Percentiles rank a stretch among this genome's conserved stretches.
Conservation (phyloP, 2,329 filamentous ascomycete genomes). For the Chrysoporthe puriensis region DNA sequence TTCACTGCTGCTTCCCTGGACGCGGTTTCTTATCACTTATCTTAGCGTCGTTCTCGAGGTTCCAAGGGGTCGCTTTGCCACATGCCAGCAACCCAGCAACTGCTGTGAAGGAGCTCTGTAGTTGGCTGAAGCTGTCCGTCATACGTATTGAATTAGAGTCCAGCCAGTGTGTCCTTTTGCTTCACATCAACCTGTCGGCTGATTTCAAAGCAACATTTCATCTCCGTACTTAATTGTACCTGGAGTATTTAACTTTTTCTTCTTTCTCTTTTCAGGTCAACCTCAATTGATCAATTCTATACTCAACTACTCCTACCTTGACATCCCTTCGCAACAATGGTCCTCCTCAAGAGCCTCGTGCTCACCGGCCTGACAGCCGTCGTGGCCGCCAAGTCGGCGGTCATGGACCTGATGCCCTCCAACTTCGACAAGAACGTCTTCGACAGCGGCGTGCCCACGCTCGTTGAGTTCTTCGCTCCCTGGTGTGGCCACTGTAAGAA, state of each 20-base stretch:
- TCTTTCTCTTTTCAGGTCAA: slow-evolving; percentile 9
- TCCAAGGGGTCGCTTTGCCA: slow-evolving; percentile 14
- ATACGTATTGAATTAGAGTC: background rate
- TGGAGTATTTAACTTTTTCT: slow-evolving; percentile 15
- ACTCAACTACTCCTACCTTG: background rate
- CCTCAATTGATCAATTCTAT: slow-evolving; percentile 14
- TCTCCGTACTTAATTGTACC: slow-evolving; percentile 6
- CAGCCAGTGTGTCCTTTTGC: slow-evolving; percentile 26
- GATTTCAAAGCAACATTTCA: slow-evolving; percentile 42
- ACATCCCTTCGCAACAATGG: slow-evolving; percentile 43
- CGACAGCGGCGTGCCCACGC: slow-evolving; percentile 89
- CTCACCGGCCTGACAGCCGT: slow-evolving; percentile 58
- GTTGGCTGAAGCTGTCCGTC: slow-evolving; percentile 8
- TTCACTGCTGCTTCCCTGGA: background rate
- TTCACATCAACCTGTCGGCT: slow-evolving; percentile 22
- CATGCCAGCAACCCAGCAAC: slow-evolving; percentile 1
- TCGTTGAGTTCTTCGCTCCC: slow-evolving; percentile 97
- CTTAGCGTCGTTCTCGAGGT: slow-evolving; percentile 14
- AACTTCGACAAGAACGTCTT: slow-evolving; percentile 94
- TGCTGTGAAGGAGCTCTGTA: slow-evolving; percentile 14
- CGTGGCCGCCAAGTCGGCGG: slow-evolving; percentile 74
- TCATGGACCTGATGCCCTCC: slow-evolving; percentile 83
- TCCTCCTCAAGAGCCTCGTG: slow-evolving; percentile 63
- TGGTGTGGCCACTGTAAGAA: slow-evolving; percentile 99
- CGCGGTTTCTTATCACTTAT: slow-evolving; percentile 12